These are phyloP conservation scores for Triticum timopheevii DNA, from an alignment of 176 grass and related monocot species.

Conservation along the genomic window DNA sequence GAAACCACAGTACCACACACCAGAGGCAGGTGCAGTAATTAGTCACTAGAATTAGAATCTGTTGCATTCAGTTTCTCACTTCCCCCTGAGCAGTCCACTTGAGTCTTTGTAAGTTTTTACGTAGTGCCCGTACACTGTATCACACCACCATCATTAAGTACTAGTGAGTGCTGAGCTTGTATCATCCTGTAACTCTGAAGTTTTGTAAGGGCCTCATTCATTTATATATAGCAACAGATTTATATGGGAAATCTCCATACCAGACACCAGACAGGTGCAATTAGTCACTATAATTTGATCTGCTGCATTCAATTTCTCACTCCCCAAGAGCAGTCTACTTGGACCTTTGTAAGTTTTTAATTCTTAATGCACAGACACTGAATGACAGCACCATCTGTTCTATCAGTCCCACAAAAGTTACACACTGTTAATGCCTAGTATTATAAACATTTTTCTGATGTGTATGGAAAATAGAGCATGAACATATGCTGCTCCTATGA, in stretches of 20 bases:
- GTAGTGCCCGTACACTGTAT: background rate
- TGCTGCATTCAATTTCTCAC: background rate
- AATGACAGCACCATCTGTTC: background rate
- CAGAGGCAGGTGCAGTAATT: background rate
- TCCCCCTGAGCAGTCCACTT: background rate
- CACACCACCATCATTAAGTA: background rate
- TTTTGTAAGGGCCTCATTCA: too few relatives aligned
- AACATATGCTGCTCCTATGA: background rate
- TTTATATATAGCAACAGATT: too few relatives aligned
- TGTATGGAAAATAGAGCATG: background rate
- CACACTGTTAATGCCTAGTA: background rate
- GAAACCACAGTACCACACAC: background rate
- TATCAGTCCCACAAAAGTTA: background rate
- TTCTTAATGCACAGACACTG: background rate
- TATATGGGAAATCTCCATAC: background rate
- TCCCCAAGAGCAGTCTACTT: background rate
- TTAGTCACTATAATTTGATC: background rate
- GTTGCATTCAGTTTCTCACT: background rate
- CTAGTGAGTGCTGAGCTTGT: too few relatives aligned
- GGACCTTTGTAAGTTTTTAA: conserved; percentile 8
- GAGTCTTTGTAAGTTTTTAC: conserved; percentile 10
- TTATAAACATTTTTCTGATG: background rate
- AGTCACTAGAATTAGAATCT: conserved; percentile 1
- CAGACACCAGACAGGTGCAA: background rate
- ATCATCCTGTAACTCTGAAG: too few relatives aligned